Evolutionary conservation across 1,139 yeast genomes (phyloP), one percentile per base, ranked within the genome.

Genomic region (Wickerhamomyces sp.): DNA sequence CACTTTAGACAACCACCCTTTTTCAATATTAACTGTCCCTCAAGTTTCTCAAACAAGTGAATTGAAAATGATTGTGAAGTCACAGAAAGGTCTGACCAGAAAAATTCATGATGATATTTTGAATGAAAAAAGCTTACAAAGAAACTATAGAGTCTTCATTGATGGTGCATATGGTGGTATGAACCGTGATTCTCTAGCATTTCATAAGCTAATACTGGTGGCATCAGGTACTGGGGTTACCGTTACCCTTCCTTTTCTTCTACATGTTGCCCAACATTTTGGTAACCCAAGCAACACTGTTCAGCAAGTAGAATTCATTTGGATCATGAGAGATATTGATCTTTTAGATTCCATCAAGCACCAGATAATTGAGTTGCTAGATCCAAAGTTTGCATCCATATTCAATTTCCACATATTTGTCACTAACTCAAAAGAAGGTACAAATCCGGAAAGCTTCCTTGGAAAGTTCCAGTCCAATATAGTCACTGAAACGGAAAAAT

Each of bases 161-260:
- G 86, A 79, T 54, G 86, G 86, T 3, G 82, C 86, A 3, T 79
- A 78, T 47, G 86, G 86, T 9, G 85, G 85, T 0, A 53, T 74
- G 35, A 56, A 66, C 13, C 65, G 86, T 49, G 75, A 76, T 45
- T 58, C 67, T 8, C 54, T 65, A 28, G 57, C 77, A 2, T 79
- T 79, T 54, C 77, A 76, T 40, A 67, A 70, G 35, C 64, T 74
- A 2, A 54, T 65, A 5, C 54, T 76, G 18, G 31, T 74, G 10
- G 60, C 76, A 30, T 59, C 75, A 15, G 78, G 86, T 0, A 69
- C 78, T 39, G 86, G 85, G 31, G 68, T 77, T 8, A 67, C 82
- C 2, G 80, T 78, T 0, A 65, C 73, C 2, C 46, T 76, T 16
- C 78, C 84, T 4, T 62, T 76, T 40, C 26, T 59, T 55, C 36